Percentiles rank a stretch among this genome's conserved stretches.
Evolutionary conservation across 768 basidiomycete genomes (phyloP).

Genomic region (Daedaleopsis nitida): DNA sequence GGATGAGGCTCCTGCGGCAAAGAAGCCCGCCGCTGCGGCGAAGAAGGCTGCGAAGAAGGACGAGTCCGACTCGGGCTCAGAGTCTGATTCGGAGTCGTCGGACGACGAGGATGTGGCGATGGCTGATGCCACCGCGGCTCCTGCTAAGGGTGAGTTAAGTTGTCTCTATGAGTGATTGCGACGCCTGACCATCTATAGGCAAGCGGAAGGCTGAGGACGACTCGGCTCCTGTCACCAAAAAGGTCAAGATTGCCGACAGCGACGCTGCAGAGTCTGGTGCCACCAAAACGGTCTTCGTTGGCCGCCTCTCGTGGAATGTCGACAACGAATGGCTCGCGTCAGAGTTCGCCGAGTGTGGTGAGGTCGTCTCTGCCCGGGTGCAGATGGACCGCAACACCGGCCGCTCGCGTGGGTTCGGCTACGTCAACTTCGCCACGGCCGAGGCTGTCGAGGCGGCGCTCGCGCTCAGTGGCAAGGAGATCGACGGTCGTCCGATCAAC

Average conservation of each 20-base stretch:
- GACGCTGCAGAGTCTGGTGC: conserved; percentile 49
- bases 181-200: conserved; percentile 33
- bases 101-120: conserved; percentile 63
- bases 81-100: conserved; percentile 20
- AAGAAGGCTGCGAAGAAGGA: conserved; percentile 19
- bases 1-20: conserved; percentile 22
- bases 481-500: conserved; percentile 88
- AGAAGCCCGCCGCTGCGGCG: conserved; percentile 1
- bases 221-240: conserved; percentile 67
- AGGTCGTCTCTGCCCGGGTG: conserved; percentile 88
- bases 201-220: conserved; percentile 85
- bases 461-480: conserved; percentile 79
- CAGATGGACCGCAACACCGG: conserved; percentile 82
- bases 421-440: conserved; percentile 72
- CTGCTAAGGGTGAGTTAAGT: conserved; percentile 41
- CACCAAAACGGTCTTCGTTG: conserved; percentile 83
- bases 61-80: conserved; percentile 18
- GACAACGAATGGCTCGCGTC: conserved; percentile 93
- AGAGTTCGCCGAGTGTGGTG: conserved; percentile 89
- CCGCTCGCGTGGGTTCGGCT: conserved; percentile 83
- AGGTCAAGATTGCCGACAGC: conserved; percentile 73
- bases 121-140: conserved; percentile 42
- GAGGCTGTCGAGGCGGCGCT: conserved; percentile 83
- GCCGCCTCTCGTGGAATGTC: conserved; percentile 92
- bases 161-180: not conserved